A percentile compares a stretch with the other conserved stretches of the same genome.
Evolutionary conservation across 768 basidiomycete genomes (phyloP).

Genomic region (Atractiella rhizophila): DNA sequence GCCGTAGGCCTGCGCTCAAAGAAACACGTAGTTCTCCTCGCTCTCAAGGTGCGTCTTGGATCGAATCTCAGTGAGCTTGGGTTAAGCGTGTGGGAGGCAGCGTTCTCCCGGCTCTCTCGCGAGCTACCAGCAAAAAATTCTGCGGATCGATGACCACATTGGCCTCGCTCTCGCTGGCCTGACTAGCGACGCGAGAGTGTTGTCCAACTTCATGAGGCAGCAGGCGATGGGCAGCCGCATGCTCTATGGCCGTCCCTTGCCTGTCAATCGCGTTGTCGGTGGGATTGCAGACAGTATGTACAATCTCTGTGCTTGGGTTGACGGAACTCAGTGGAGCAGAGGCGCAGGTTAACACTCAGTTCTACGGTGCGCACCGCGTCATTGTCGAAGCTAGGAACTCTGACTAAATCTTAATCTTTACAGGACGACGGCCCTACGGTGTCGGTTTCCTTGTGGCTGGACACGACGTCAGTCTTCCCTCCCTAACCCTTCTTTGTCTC

Average conservation of each 20-base stretch:
- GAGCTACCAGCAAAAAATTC: slow-evolving; percentile 99
- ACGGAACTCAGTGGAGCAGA: slow-evolving; percentile 28
- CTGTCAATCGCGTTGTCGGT: slow-evolving; percentile 75
- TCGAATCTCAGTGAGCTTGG: neutral
- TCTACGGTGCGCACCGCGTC: no score
- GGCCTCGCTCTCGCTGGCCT: slow-evolving; percentile 99
- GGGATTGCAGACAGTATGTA: slow-evolving; percentile 80
- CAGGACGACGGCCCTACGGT: slow-evolving; percentile 80
- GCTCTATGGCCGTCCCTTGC: slow-evolving; percentile 82
- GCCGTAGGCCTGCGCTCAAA: slow-evolving; percentile 86
- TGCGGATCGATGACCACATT: slow-evolving; percentile 95
- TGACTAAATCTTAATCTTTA: no score
- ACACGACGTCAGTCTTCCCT: slow-evolving; percentile 33
- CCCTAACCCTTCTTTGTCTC: no score
- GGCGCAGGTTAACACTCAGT: slow-evolving; percentile 95
- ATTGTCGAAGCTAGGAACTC: no score
- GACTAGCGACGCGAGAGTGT: slow-evolving; percentile 87
- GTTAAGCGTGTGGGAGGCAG: slow-evolving; percentile 24
- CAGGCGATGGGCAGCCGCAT: slow-evolving; percentile 88
- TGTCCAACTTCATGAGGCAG: slow-evolving; percentile 98
- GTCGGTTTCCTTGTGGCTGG: slow-evolving; percentile 97
- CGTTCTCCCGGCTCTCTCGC: slow-evolving; percentile 93
- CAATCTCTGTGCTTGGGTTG: neutral
- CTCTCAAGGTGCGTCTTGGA: slow-evolving; percentile 46
- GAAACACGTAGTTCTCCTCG: slow-evolving; percentile 75